Base-by-base conservation (phyloP, 2,329 filamentous ascomycete species). In the Beauveria medogensis region DNA sequence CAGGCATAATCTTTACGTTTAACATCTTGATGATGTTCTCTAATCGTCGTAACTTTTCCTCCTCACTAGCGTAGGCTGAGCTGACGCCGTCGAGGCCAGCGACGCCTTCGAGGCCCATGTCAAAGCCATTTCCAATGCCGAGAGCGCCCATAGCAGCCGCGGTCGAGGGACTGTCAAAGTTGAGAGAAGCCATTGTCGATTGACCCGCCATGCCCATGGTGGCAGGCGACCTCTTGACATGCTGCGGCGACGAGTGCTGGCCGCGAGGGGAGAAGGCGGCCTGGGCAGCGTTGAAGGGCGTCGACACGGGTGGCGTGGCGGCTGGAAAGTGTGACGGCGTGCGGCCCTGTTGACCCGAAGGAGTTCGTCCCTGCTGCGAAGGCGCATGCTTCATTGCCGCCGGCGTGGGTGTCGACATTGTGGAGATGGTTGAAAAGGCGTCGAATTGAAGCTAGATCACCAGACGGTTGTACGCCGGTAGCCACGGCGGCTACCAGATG, bases 271-370 rank as follows among this genome's bases (percentile, higher is more conserved):
- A 86, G 68, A 87, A 83, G 41, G 79, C 82, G n/a, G 79, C 77
- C 56, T 82, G 78, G 2, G 78, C 78, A 48, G 80, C 76, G 43
- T 82, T 80, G 61, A 87, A 87, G 16, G 85, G 85, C 2, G 85
- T 88, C 41, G 85, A 87, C 26, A 85, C 84, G n/a, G 84, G 84
- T 16, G 85, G 85, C 6, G 85, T 87, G 3, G 82, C 83, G 5
- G 75, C 82, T 2, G 80, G 77, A 61, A 80, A 71, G 65, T 83
- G 80, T 20, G 77, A 79, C 4, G 78, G 79, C 3, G 78, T 80
- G 41, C 74, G 73, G n/a, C 78, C 78, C 69, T 80, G 78, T 66
- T 80, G 78, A 34, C 46, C 60, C 16, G 81, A 84, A 47, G 79
- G 75, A 10, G 76, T 78, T 43, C 75, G 73, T 30, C 75, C 75